Evolutionary conservation across 805 yeast species (phyloP).

Genomic region (Jamesozyma spencerorum): DNA sequence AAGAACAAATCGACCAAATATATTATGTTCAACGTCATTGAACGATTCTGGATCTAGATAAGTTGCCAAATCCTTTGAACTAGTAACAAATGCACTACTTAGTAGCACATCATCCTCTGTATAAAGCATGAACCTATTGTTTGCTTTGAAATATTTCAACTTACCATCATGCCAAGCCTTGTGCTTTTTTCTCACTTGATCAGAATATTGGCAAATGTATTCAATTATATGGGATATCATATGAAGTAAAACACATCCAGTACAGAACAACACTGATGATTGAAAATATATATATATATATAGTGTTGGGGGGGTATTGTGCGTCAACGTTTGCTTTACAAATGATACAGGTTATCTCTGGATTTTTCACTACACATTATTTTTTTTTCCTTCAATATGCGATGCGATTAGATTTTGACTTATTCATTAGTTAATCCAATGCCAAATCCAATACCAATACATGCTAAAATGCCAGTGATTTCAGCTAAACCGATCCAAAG

Average conservation of each 20-base stretch:
- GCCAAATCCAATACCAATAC: slow-evolving; percentile 39
- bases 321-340: not conserved
- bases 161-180: slow-evolving; percentile 31
- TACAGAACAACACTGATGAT: too few species aligned
- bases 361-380: too few species aligned
- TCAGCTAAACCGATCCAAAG: slow-evolving; percentile 27
- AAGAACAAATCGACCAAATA: slow-evolving; percentile 21
- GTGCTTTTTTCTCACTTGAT: slow-evolving; percentile 26
- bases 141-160: slow-evolving; percentile 16
- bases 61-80: slow-evolving; percentile 12
- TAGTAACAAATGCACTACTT: slow-evolving; percentile 21
- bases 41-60: slow-evolving; percentile 19
- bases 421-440: slow-evolving; percentile 25
- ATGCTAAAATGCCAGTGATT: slow-evolving; percentile 29
- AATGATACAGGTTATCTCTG: not conserved
- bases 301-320: not conserved
- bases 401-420: too few species aligned
- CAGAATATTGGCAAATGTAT: slow-evolving; percentile 27
- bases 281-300: too few species aligned
- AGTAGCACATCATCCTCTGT: slow-evolving; percentile 19
- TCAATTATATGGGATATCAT: slow-evolving; percentile 20
- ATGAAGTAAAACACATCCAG: not conserved
- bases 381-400: too few species aligned
- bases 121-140: slow-evolving; percentile 19
- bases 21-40: slow-evolving; percentile 20